Base-by-base conservation (phyloP, 306 rosid genomes). In the Arachis hypogaea region DNA sequence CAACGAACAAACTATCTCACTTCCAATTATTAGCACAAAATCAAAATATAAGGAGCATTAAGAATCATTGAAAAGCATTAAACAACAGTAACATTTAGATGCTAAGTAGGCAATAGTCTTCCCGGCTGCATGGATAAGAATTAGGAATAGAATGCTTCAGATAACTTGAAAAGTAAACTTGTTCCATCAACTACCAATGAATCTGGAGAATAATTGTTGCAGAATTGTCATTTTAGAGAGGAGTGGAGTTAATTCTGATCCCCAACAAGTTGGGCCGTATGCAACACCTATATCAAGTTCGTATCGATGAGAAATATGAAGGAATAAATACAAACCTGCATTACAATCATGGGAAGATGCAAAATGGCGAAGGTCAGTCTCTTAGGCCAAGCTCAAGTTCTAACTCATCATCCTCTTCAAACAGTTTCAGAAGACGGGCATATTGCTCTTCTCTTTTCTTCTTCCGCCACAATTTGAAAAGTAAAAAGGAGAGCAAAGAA, bases 381-480 rank as follows among this genome's bases (percentile, higher is more conserved):
- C 90, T 85, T 44, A 91, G 87, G 84, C 97, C 97, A 72, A 91
- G 97, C 76, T 92, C 97, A 67, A 92, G 68, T 84, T 92, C 97
- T 55, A 92, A 85, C 45, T 89, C 97, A 66, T 89, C 96, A 68
- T 92, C 96, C 80, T 92, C 91, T 87, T 92, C 96, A 77, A 92
- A 92, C 82, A 89, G 69, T 78, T 92, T 92, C 82, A 87, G 78
- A 57, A 92, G 96, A 40, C 91, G 86, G 14, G 90, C 92, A 81
- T 88, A 86, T 57, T 89, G 96, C 60, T 89, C 93, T 54, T 92
- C 96, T 80, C 97, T 85, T 77, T 84, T 89, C 88, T 92, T 92
- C 95, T 77, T 89, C 66, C 61, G 88, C 96, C 97, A 86, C 22
- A 85, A 77, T 84, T 87, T 89, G 75, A 92, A 87, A 54, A 92